These are phyloP conservation scores for Lycium ferocissimum DNA, from an alignment of 257 asterid genomes.

Conservation along the genomic window DNA sequence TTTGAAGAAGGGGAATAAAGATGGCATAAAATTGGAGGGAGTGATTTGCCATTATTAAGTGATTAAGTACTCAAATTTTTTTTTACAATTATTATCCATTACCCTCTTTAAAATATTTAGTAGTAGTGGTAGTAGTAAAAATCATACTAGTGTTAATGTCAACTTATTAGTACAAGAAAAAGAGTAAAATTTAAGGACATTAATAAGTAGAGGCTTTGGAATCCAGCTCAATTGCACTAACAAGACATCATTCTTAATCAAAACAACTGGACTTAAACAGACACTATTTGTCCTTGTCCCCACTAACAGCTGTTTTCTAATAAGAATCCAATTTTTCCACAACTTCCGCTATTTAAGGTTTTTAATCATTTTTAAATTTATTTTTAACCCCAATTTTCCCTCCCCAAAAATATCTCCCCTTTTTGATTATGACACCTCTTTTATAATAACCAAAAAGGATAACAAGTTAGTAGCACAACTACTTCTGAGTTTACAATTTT, in stretches of 20 bases:
- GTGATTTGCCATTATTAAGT: too few species aligned
- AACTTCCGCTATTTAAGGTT: constrained; percentile 50
- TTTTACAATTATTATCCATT: too few species aligned
- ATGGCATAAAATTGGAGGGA: too few species aligned
- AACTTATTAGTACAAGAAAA: not conserved
- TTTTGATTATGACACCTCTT: not conserved
- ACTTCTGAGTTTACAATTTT: not conserved
- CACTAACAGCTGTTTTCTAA: constrained; percentile 77
- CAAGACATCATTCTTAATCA: constrained; percentile 30
- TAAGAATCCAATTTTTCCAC: constrained; percentile 46
- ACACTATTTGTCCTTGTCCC: constrained; percentile 53
- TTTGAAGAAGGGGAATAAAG: too few species aligned
- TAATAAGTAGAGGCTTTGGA: constrained; percentile 44
- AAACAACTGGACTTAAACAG: constrained; percentile 38
- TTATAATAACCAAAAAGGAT: too few species aligned
- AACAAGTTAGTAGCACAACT: not conserved
- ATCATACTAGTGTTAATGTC: not conserved
- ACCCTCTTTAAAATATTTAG: too few species aligned
- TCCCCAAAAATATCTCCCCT: too few species aligned
- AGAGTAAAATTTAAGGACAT: constrained; percentile 15
- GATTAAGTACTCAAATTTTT: too few species aligned
- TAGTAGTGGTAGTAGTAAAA: not conserved
- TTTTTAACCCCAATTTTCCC: not conserved
- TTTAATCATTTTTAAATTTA: not conserved
- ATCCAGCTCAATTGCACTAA: constrained; percentile 59